Base-by-base conservation (phyloP, 2,329 filamentous ascomycete genomes). In the Sclerotinia trifoliorum region DNA sequence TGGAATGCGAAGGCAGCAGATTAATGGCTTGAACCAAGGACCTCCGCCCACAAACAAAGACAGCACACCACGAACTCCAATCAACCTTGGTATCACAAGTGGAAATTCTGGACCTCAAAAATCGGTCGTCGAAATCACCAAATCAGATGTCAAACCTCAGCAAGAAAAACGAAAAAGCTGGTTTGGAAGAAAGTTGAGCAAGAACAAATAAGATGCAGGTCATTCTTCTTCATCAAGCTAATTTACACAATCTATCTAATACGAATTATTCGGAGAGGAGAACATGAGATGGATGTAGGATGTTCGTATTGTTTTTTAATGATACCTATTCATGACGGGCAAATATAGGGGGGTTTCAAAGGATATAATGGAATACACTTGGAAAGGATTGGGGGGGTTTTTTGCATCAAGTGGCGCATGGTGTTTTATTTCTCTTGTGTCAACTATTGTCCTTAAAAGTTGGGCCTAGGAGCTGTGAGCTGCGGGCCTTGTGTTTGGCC, bases 81-180 rank as follows among this genome's bases (percentile, higher is more conserved):
- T 78, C 44, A 76, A 74, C 58, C 71, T 78, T 61, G 75, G 74
- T 21, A 67, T 69, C 21, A 67, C 68, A 5, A 73, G 70, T 56
- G 71, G 70, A 51, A 74, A 73, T 65, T 69, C 68, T 56, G 61
- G 49, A 24, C 49, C 65, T 51, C 55, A 58, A 15, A 61, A 61
- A 24, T 61, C 58, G 2, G 58, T 35, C 11, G 21, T 49, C 21
- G 26, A 61, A 61, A 49, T 61, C 42, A 61, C 42, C 44, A 61
- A 61, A 61, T 49, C 44, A 35, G 21, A 64, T 71, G 32, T 26
- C 13, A 63, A 42, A n/a, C 48, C 48, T 32, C 69, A 60, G 24
- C 69, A 75, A 66, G 90, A 93, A 70, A 97, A 96, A 84, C 85
- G 91, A 72, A 94, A 93, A 84, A 95, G 93, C 78, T 97, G 94